Conservation (phyloP, 164 flowering plant species). For the Hamamelis virginiana region DNA sequence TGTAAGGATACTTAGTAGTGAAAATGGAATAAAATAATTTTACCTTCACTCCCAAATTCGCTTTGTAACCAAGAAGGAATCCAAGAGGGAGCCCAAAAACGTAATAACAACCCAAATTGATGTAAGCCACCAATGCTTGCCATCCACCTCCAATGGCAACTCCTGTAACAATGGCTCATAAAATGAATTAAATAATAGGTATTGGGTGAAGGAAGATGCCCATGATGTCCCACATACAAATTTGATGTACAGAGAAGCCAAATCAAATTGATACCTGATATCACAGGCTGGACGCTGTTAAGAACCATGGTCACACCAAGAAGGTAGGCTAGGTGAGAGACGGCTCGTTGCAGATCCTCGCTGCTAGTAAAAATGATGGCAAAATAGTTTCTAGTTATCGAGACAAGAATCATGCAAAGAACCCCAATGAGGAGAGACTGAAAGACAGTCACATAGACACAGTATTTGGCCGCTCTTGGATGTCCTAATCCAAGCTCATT, state of each 20-base stretch:
- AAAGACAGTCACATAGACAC: constrained; percentile 42
- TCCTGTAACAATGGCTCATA: neutral
- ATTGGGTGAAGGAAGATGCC: neutral
- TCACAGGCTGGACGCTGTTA: constrained; percentile 18
- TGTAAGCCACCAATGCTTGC: constrained; percentile 18
- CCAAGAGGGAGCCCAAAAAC: constrained; percentile 17
- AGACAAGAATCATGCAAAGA: constrained; percentile 36
- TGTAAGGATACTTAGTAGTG: neutral
- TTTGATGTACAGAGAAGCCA: too few relatives aligned
- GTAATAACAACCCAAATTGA: constrained; percentile 12
- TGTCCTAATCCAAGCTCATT: constrained; percentile 60
- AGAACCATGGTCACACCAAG: constrained; percentile 50
- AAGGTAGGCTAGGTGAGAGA: constrained; percentile 40
- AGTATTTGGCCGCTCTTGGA: constrained; percentile 55
- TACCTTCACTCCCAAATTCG: constrained; percentile 15
- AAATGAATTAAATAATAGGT: neutral
- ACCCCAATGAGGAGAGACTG: constrained; percentile 56
- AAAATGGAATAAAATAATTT: neutral
- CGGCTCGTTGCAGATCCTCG: constrained; percentile 36
- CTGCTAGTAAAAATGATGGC: constrained; percentile 52
- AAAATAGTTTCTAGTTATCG: constrained; percentile 35
- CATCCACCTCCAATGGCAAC: constrained; percentile 21
- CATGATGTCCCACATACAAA: neutral
- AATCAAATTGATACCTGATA: constrained; percentile 1
- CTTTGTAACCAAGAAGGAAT: constrained; percentile 13